These are phyloP conservation scores for Jatropha multifida DNA, from an alignment of 441 rosid genomes.

Conservation along the genomic window DNA sequence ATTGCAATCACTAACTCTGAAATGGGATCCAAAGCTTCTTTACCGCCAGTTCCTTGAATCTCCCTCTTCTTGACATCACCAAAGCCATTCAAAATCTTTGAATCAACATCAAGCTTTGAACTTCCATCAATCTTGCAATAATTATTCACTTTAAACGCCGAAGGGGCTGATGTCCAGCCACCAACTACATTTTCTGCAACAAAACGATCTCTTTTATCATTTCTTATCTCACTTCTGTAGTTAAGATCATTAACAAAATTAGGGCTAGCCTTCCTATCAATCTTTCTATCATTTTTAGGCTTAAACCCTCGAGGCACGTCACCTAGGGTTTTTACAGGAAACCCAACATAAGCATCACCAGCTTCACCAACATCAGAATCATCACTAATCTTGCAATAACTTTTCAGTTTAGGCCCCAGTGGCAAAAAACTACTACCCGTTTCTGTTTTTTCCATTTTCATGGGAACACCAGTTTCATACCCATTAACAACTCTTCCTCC, in stretches of 20 bases:
- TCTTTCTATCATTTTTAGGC: constrained; percentile 31
- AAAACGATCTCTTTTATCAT: constrained; percentile 34
- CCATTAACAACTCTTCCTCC: constrained; percentile 32
- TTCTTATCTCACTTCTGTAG: constrained; percentile 24
- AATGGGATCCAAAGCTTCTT: constrained; percentile 44
- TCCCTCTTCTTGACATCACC: constrained; percentile 31
- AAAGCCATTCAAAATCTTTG: constrained; percentile 24
- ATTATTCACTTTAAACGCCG: constrained; percentile 20
- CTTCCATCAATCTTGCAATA: constrained; percentile 25
- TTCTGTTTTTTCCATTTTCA: constrained; percentile 27
- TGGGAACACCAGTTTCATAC: constrained; percentile 25
- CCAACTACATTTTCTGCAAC: constrained; percentile 21
- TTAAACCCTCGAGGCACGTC: constrained; percentile 41
- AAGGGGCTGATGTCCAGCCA: constrained; percentile 21
- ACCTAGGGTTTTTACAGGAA: constrained; percentile 52
- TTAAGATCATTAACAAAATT: constrained; percentile 35
- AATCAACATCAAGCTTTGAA: constrained; percentile 22
- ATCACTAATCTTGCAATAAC: constrained; percentile 35
- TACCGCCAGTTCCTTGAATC: constrained; percentile 22
- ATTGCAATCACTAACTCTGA: constrained; percentile 60
- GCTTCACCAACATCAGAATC: constrained; percentile 23
- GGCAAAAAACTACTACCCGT: constrained; percentile 22
- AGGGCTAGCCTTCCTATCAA: constrained; percentile 29
- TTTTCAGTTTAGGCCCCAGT: constrained; percentile 30
- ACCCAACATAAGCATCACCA: constrained; percentile 32